phyloP scores from a whole-genome alignment of 2,329 filamentous ascomycete species.

The Pyricularia sp. region DNA sequence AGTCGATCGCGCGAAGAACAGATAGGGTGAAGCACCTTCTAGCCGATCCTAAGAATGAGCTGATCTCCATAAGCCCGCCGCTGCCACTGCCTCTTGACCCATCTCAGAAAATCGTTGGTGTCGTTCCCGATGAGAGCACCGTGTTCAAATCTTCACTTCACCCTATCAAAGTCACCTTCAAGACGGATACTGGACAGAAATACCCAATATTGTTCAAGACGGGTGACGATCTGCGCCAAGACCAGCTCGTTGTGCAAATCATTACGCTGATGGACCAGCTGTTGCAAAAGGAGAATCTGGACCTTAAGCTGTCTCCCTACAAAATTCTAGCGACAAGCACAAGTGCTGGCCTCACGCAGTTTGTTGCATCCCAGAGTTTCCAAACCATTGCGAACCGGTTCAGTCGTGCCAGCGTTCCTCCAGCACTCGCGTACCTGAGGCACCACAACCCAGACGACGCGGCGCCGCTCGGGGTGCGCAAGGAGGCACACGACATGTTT shows the following conservation, averaged over 20 bases:
- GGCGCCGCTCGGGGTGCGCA: constrained; percentile 73
- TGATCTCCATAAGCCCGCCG: constrained; percentile 70
- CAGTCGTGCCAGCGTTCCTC: constrained; percentile 66
- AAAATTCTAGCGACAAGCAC: constrained; percentile 90
- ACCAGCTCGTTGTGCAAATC: constrained; percentile 92
- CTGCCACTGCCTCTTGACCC: constrained; percentile 83
- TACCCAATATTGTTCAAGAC: constrained; percentile 97
- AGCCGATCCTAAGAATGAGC: constrained; percentile 79
- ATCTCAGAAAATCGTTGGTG: constrained; percentile 62
- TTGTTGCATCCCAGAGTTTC: constrained; percentile 74
- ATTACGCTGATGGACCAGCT: constrained; percentile 97
- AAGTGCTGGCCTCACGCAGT: constrained; percentile 82
- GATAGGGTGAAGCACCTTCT: constrained; percentile 76
- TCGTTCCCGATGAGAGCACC: constrained; percentile 70
- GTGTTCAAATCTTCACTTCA: constrained; percentile 95
- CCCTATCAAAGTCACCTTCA: constrained; percentile 84
- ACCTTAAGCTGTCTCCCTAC: constrained; percentile 89
- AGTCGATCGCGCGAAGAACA: constrained; percentile 66
- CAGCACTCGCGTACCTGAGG: constrained; percentile 70
- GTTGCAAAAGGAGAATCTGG: constrained; percentile 87
- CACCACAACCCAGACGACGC: constrained; percentile 78
- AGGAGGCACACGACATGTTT: constrained; percentile 89
- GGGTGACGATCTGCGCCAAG: constrained; percentile 89
- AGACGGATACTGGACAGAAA: constrained; percentile 58
- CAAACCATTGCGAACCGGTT: constrained; percentile 76